Evolutionary conservation across 192 early-diverging fungal species (phyloP), one percentile per base, ranked within the genome.

Genomic region (Rhizophagus sp.): DNA sequence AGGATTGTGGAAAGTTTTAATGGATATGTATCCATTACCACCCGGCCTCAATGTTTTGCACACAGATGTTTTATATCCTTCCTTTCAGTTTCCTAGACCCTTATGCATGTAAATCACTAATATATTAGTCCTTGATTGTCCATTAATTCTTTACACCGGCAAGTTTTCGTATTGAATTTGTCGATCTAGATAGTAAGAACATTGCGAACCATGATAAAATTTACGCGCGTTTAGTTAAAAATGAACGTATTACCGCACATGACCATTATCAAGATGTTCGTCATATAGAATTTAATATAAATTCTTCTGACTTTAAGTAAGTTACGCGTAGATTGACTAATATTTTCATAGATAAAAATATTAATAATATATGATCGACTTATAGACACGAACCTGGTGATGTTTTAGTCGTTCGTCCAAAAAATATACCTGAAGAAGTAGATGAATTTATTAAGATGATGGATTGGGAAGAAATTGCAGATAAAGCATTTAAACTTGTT

Each of bases 231-330:
- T 49, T 94, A 33, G 68, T 82, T n/a, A 61, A 68, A 11, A 94
- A 95, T 76, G 81, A 89, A 61, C 84, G 96, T 12, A 88, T 98
- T 33, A 97, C 97, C 0, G 79, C 91, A 1, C 24, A 62, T 2
- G 90, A 92, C 50, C 97, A 98, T 81, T 96, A 95, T 82, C 97
- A 98, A 85, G 96, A 98, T 83, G 95, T 99, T n/a, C 88, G 95
- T 24, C 94, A 94, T 79, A 78, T 98, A 9, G 89, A 85, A 50
- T 88, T 97, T n/a, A 71, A 78, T 33, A 79, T 89, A 10, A 82
- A 81, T 19, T 81, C 81, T 17, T 62, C 73, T 24, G 68, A 73
- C 41, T 62, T 80, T 49, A 81, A 62, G 65, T 63, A 22, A 70
- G 68, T 70, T 44, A 22, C 44, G 44, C 44, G 11, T 70, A 19